Evolutionary conservation across 106 monocot genomes (phyloP), one percentile per base, ranked within the genome.

Genomic region (Amphibolis antarctica): DNA sequence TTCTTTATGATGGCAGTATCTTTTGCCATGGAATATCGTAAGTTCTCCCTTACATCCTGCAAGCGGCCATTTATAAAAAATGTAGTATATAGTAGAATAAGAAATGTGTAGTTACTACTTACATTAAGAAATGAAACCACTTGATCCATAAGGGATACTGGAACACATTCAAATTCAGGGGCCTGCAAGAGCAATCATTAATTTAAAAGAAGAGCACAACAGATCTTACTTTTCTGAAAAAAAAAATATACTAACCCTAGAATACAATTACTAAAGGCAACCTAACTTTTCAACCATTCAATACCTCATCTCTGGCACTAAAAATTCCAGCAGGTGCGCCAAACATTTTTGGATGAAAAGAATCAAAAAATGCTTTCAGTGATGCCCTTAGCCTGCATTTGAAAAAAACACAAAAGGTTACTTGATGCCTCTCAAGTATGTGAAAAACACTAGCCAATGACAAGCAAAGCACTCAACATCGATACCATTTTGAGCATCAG

Each of bases 1-100:
- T 76, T 89, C 52, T 82, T 86, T 29, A 86, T 81, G 26, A 68
- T 71, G 25, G 68, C 54, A 7, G 61, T 65, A 78, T 93, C 89
- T 31, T 76, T 83, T 65, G 88, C 83, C 55, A 86, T 75, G 52
- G 88, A 81, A 62, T 55, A 62, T 71, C 93, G 81, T 17, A 93
- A 62, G 28, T 89, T 86, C 45, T 93, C 83, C 74, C 93, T 79
- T n/a, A 81, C 93, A 78, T 77, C 89, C 93, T 93, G 78, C 28
- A 77, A 71, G 25, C 25, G 23, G 22, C 23, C 45, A 63, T 46
- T 21, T 20, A 24, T 26, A 15, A 46, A 46, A 20, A 15, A 4
- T 23, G 0, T 5, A 22, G 25, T 25, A 13, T 63, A 46, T 31
- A 25, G 43, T 44, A 15, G 24, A 22, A 46, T n/a, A 46, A 63